phyloP scores from a whole-genome alignment of 2,329 filamentous ascomycete genomes.

The Tetracladium maxilliforme region DNA sequence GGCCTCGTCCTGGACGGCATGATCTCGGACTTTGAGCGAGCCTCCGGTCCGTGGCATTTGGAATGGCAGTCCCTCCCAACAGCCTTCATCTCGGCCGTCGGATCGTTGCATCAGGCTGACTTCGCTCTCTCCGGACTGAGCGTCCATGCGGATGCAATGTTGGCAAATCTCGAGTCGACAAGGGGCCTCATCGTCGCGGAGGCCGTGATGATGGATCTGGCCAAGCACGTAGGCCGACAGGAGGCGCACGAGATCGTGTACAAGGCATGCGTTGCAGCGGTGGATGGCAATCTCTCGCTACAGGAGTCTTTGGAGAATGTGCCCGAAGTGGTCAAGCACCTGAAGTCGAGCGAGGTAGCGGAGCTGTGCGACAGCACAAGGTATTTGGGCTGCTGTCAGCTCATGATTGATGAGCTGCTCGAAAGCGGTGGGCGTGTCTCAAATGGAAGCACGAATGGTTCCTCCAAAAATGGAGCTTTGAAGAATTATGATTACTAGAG shows the following conservation, averaged over 20 bases:
- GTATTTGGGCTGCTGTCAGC: slow-evolving; percentile 17
- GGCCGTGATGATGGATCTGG: slow-evolving; percentile 46
- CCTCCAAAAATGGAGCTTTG: no score
- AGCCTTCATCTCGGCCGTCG: slow-evolving; percentile 35
- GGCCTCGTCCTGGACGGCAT: slow-evolving; percentile 36
- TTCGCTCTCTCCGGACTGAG: slow-evolving; percentile 35
- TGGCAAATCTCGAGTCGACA: slow-evolving; percentile 32
- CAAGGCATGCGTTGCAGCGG: slow-evolving; percentile 32
- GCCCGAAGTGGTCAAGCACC: slow-evolving; percentile 22
- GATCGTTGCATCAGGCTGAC: slow-evolving; percentile 34
- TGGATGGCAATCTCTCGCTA: slow-evolving; percentile 25
- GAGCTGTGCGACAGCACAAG: slow-evolving; percentile 39
- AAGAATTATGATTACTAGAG: no score
- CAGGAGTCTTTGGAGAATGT: slow-evolving; percentile 24
- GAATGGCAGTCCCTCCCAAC: slow-evolving; percentile 41
- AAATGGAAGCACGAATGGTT: no score
- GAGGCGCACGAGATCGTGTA: slow-evolving; percentile 41
- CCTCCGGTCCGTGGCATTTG: slow-evolving; percentile 41
- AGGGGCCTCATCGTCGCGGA: slow-evolving; percentile 39
- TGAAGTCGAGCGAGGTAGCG: slow-evolving; percentile 28
- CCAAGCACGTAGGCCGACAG: slow-evolving; percentile 33
- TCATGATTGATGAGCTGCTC: slow-evolving; percentile 14
- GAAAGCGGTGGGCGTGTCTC: no score
- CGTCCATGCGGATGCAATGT: slow-evolving; percentile 32
- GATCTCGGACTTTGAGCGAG: slow-evolving; percentile 41